Conservation (phyloP, 1,284 basidiomycete genomes). For the Mycosarcoma mackinlayi region DNA sequence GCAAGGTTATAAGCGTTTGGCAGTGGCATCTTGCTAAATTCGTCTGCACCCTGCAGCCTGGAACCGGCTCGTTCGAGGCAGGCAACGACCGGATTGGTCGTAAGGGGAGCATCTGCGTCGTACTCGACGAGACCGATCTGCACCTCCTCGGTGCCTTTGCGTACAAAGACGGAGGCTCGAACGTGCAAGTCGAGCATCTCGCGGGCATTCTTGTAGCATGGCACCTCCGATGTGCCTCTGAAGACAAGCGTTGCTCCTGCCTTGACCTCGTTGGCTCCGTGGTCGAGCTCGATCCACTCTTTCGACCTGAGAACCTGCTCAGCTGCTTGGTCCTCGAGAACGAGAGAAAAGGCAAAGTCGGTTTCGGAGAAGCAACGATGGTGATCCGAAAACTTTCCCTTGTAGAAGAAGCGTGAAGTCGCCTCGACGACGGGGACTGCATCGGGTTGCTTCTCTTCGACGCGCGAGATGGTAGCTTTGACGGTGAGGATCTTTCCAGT, state of each 20-base stretch:
- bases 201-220: slow-evolving; percentile 91
- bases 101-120: slow-evolving; percentile 33
- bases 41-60: slow-evolving; percentile 76
- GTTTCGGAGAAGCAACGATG: slow-evolving; percentile 89
- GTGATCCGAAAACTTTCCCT: slow-evolving; percentile 73
- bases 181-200: slow-evolving; percentile 61
- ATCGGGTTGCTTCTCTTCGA: slow-evolving; percentile 69
- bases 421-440: slow-evolving; percentile 96
- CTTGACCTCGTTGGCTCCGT: slow-evolving; percentile 74
- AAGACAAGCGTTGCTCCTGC: slow-evolving; percentile 86
- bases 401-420: slow-evolving; percentile 93
- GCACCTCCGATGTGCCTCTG: slow-evolving; percentile 83
- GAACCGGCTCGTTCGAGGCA: slow-evolving; percentile 85
- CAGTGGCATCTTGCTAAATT: slow-evolving; percentile 76
- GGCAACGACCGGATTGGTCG: slow-evolving; percentile 85
- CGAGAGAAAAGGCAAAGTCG: slow-evolving; percentile 84
- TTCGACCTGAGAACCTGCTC: slow-evolving; percentile 92
- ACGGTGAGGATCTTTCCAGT: slow-evolving; percentile 77
- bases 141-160: slow-evolving; percentile 19
- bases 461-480: slow-evolving; percentile 47
- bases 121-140: slow-evolving; percentile 30
- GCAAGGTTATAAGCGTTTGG: slow-evolving; percentile 71
- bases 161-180: not conserved
- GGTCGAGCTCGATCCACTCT: slow-evolving; percentile 85
- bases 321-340: slow-evolving; percentile 78